Conservation (phyloP, 2,329 filamentous ascomycete species). For the Colletotrichum noveboracense region DNA sequence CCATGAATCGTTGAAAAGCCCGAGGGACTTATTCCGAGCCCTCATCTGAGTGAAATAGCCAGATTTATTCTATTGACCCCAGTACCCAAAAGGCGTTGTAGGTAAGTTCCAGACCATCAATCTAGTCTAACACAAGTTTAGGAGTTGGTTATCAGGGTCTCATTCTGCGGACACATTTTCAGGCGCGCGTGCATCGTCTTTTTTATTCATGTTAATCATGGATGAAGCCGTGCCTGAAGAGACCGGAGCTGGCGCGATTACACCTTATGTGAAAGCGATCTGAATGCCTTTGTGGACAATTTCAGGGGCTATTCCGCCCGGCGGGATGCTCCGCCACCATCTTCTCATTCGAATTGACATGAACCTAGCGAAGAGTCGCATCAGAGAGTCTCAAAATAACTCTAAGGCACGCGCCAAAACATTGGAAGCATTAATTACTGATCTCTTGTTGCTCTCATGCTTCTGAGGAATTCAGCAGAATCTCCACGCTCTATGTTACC, state of each 20-base stretch:
- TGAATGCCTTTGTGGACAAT: not conserved
- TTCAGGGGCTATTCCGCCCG: not conserved
- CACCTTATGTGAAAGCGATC: not conserved
- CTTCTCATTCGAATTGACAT: not conserved
- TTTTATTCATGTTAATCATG: not conserved
- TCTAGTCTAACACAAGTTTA: not conserved
- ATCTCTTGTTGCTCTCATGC: not conserved
- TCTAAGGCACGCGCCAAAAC: not conserved
- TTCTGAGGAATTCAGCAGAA: not conserved
- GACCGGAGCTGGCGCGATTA: not conserved
- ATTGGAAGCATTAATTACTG: not conserved
- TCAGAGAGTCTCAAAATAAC: not conserved
- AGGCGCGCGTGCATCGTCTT: not conserved
- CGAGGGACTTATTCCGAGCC: not conserved
- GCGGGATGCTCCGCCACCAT: not conserved
- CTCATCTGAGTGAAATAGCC: not conserved
- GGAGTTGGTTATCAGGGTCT: accelerated
- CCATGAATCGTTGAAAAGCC: not conserved
- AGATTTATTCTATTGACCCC: not conserved
- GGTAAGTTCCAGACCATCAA: not conserved
- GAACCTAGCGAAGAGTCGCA: not conserved
- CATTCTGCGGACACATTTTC: not conserved
- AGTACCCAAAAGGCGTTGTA: not conserved
- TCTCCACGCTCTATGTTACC: not conserved
- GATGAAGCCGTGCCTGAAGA: not conserved